Evolutionary conservation across 768 basidiomycete species (phyloP), one percentile per base, ranked within the genome.

Genomic region (Boletus tomentosulus): DNA sequence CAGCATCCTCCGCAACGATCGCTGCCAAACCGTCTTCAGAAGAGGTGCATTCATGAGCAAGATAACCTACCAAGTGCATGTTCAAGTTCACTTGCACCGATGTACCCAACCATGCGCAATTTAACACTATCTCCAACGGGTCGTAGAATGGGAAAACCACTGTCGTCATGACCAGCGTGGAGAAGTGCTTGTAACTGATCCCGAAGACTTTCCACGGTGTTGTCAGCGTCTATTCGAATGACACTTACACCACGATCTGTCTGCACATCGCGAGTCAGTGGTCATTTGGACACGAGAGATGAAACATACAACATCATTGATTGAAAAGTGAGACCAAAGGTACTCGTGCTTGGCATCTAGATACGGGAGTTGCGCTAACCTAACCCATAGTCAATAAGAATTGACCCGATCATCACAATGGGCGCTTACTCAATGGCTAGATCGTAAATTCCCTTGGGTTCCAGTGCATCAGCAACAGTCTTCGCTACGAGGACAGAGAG

Each of bases 391-490:
- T 35, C 13, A 30, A 16, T 55, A 42, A 57, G 12, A 13, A 56
- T 8, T 30, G 27, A 6, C 30, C 19, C 8, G 11, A 30, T 25
- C 11, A 45, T 51, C 8, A 48, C 12, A 16, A 22, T 13, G 52
- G 54, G 34, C 16, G 2, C 63, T 53, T 44, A 86, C 76, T 94
- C 92, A 51, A 98, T 98, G 53, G 92, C 92, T 35, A 98, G 81
- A 69, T 99, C 97, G 66, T 98, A 99, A 51, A 99, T 98, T 9
- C 94, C 94, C 65, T 94, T 92, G 3, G 90, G 90, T 37, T 73
- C 62, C 53, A 70, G 54, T 49, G 57, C 61, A 63, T 71, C 59
- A 42, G 71, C 68, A 38, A 72, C 64, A 11, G 69, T 69, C 56
- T 71, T 71, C 10, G 71, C 69, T 19, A 94, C 87, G 22, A 98